These are phyloP conservation scores for Teratosphaeria destructans DNA, from an alignment of 2,329 filamentous ascomycete genomes.

Conservation along the genomic window DNA sequence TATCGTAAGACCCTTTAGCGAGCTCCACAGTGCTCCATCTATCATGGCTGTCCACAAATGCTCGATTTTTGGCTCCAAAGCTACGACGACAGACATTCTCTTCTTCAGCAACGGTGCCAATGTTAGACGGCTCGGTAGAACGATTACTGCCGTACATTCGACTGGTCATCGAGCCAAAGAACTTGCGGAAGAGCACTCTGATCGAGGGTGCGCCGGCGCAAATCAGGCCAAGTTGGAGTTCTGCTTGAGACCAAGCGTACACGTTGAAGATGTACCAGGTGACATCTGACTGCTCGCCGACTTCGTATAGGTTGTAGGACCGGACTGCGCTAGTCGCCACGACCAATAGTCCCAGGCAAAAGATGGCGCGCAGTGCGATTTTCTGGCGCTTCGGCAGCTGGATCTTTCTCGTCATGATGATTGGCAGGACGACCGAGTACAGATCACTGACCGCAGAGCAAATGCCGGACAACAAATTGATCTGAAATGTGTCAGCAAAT, in stretches of 20 bases:
- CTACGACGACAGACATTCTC: not conserved
- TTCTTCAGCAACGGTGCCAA: not conserved
- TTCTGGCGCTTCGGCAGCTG: slow-evolving; percentile 34
- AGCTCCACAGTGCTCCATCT: not conserved
- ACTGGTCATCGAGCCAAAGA: slow-evolving; percentile 19
- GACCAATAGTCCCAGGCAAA: slow-evolving; percentile 34
- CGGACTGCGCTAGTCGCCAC: slow-evolving; percentile 27
- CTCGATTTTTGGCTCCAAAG: not conserved
- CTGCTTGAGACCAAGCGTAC: slow-evolving; percentile 32
- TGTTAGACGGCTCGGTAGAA: not conserved
- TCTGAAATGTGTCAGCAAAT: slow-evolving; percentile 24
- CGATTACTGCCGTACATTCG: slow-evolving; percentile 4
- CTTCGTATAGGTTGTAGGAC: slow-evolving; percentile 26
- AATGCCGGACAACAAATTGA: slow-evolving; percentile 29
- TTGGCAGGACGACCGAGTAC: slow-evolving; percentile 31
- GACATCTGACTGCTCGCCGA: slow-evolving; percentile 28
- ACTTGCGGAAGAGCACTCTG: slow-evolving; percentile 34
- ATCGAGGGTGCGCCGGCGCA: slow-evolving; percentile 34
- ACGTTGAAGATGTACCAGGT: slow-evolving; percentile 30
- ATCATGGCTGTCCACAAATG: not conserved
- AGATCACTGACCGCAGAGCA: slow-evolving; percentile 32
- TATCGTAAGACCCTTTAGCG: not conserved
- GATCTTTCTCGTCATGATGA: slow-evolving; percentile 36
- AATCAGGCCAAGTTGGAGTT: slow-evolving; percentile 32
- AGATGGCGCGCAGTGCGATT: slow-evolving; percentile 34